A percentile compares a stretch with the other conserved stretches of the same genome.
These are phyloP conservation scores for Quercus lobata DNA, from an alignment of 331 rosid genomes.

Conservation along the genomic window DNA sequence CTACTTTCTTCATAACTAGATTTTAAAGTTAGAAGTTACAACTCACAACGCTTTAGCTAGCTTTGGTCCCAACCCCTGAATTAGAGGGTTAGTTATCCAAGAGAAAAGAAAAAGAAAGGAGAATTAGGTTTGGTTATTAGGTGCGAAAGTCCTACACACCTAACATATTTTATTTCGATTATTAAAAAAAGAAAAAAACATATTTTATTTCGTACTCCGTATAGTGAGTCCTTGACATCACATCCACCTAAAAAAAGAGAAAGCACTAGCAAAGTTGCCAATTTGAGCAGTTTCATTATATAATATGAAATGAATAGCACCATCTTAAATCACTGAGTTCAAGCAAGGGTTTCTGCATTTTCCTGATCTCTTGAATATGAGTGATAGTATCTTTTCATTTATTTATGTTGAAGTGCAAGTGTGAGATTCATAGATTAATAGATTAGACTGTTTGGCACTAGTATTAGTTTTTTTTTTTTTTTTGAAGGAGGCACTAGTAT, in stretches of 20 bases:
- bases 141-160: background rate
- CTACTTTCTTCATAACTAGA: background rate
- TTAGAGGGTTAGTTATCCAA: too few relatives aligned
- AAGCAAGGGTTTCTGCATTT: background rate
- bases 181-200: too few relatives aligned
- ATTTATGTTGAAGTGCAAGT: too few relatives aligned
- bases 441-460: background rate
- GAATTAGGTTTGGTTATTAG: background rate
- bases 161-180: too few relatives aligned
- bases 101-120: background rate
- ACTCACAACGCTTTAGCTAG: too few relatives aligned
- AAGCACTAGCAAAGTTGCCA: background rate
- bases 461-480: too few relatives aligned
- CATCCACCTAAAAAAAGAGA: background rate
- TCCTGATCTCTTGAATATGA: background rate
- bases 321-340: background rate
- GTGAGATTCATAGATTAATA: background rate
- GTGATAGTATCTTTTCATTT: background rate
- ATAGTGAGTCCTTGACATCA: background rate
- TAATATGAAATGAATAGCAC: background rate
- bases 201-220: background rate
- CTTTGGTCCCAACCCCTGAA: too few relatives aligned
- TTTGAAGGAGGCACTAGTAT: too few relatives aligned
- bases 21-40: background rate
- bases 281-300: conserved; percentile 1